Evolutionary conservation across 2,329 filamentous ascomycete species (phyloP), one percentile per base, ranked within the genome.

Genomic region (Seiridium unicorne): DNA sequence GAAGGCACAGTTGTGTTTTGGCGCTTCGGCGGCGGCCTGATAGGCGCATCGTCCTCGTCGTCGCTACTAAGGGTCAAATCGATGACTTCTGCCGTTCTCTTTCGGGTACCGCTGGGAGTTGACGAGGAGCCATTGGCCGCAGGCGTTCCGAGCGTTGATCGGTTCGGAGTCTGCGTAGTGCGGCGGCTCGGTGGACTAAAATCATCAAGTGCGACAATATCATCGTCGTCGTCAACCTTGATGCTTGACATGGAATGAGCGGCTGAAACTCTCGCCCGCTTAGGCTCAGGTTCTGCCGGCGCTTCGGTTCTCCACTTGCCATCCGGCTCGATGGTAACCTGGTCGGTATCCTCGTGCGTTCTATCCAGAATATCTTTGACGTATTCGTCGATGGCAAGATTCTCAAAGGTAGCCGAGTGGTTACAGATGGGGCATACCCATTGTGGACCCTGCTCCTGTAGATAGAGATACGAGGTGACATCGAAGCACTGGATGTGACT

Each of bases 371-470:
- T 97, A 64, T 97, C 90, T 69, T 89, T 87, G 13, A 97, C 93
- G 72, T 81, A 95, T 86, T 95, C 90, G 67, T 99, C 95, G 36
- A 98, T 87, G 9, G 92, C 92, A 32, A 99, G 78, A 53, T 85
- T 88, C 55, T 94, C 90, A 73, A 92, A 99, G 0, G 88, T 86
- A 1, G 93, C 89, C 0, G 85, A 77, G 70, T 93, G 96, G 74
- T 89, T 94, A 79, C 95, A 99, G 31, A 97, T 89, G 0, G 95
- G 95, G 69, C 95, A 99, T n/a, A 88, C 82, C 95, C 95, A 99
- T 18, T 95, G 96, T 0, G 95, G 95, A 0, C 92, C 94, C 78
- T 99, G 95, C 72, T 98, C 93, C 72, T 98, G 94, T 35, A 99
- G 78, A 68, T 97, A 92, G 26, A 99, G 82, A 72, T 97, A 99